These are phyloP conservation scores for Kentomonas sorsogonicus DNA, from an alignment of 208 protist species.

Conservation along the genomic window DNA sequence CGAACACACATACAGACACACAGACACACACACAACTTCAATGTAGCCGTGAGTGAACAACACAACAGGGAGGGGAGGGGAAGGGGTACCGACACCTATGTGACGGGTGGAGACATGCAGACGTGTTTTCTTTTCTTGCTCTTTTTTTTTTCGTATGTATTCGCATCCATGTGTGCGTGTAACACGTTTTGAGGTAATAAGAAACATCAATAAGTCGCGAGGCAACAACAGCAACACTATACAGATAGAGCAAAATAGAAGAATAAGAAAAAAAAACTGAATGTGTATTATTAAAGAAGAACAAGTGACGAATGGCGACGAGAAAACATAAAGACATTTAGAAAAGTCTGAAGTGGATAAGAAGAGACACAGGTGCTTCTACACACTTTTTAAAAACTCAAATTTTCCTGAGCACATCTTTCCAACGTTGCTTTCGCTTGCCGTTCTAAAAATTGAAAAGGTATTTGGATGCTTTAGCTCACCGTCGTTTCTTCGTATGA, in stretches of 20 bases:
- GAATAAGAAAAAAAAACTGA: constrained; percentile 21
- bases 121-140: too few species aligned
- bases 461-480: too few species aligned
- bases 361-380: constrained; percentile 6
- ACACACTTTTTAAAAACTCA: background rate
- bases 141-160: too few species aligned
- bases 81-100: too few species aligned
- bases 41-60: too few species aligned
- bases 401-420: background rate
- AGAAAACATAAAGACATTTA: background rate
- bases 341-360: constrained; percentile 5
- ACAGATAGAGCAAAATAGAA: constrained; percentile 8
- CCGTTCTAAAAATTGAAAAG: constrained; percentile 2
- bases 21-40: too few species aligned
- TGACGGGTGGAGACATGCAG: too few species aligned
- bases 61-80: too few species aligned
- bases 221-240: background rate
- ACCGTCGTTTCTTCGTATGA: constrained; percentile 8
- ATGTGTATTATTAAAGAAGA: constrained; percentile 1
- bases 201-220: background rate
- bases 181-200: background rate
- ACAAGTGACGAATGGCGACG: background rate
- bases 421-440: too few species aligned
- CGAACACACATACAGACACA: too few species aligned
- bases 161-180: too few species aligned